Conservation (phyloP, 192 early-diverging fungal species). For the Coemansia guatemalensis region DNA sequence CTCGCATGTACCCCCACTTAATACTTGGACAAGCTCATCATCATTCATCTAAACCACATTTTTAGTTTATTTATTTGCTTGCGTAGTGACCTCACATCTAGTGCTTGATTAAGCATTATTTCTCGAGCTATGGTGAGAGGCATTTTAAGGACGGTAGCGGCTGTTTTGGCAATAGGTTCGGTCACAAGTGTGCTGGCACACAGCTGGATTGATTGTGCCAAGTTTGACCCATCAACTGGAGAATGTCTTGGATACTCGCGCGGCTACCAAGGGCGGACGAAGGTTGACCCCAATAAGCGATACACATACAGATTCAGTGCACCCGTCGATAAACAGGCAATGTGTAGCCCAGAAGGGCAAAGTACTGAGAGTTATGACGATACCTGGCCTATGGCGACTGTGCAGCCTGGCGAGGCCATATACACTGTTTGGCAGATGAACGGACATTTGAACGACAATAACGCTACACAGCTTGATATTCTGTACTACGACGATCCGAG, state of each 20-base stretch:
- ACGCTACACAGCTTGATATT: slow-evolving; percentile 45
- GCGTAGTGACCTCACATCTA: too few relatives aligned
- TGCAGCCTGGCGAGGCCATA: slow-evolving; percentile 54
- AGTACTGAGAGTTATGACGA: slow-evolving; percentile 26
- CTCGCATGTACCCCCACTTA: not conserved
- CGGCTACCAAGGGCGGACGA: slow-evolving; percentile 55
- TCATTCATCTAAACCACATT: too few relatives aligned
- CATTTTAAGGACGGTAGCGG: slow-evolving; percentile 1
- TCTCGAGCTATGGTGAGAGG: not conserved
- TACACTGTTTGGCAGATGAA: slow-evolving; percentile 59
- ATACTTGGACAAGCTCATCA: not conserved
- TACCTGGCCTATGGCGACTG: slow-evolving; percentile 51
- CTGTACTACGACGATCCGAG: slow-evolving; percentile 31
- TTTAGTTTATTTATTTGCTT: too few relatives aligned
- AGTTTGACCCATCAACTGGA: slow-evolving; percentile 48
- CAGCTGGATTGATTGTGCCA: slow-evolving; percentile 62
- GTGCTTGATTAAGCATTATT: not conserved
- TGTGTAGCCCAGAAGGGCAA: slow-evolving; percentile 54
- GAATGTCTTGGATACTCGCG: slow-evolving; percentile 53
- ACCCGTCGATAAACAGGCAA: slow-evolving; percentile 31
- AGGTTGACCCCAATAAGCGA: slow-evolving; percentile 48
- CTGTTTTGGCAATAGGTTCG: slow-evolving; percentile 7
- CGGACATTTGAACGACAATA: slow-evolving; percentile 55
- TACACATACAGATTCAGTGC: slow-evolving; percentile 58
- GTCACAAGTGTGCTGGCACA: slow-evolving; percentile 54